Percentiles rank a stretch among this genome's conserved stretches.
phyloP scores from a whole-genome alignment of 2,329 filamentous ascomycete genomes.

The Scytalidium sp. region DNA sequence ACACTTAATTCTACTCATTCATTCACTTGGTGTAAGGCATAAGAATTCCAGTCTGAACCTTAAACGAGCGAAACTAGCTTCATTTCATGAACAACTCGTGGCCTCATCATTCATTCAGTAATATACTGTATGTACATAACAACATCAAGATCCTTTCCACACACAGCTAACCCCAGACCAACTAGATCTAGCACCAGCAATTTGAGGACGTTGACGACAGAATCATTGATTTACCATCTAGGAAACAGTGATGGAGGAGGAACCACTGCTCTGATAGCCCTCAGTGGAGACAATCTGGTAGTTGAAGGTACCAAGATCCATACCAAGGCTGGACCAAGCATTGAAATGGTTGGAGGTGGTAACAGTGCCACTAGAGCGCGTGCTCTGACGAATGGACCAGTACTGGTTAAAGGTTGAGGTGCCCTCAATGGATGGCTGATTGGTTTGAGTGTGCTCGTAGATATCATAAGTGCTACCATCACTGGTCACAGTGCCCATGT shows the following conservation, averaged over 20 bases:
- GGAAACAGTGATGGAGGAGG: constrained; percentile 38
- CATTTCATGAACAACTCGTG: too few relatives aligned
- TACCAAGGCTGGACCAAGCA: constrained; percentile 45
- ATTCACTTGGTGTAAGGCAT: too few relatives aligned
- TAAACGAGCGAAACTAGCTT: too few relatives aligned
- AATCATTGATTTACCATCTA: too few relatives aligned
- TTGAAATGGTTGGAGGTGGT: constrained; percentile 47
- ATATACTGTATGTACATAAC: too few relatives aligned
- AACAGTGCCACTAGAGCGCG: constrained; percentile 48
- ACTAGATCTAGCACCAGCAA: too few relatives aligned
- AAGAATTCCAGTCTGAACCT: too few relatives aligned
- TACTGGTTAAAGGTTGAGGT: constrained; percentile 49
- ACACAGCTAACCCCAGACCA: too few relatives aligned
- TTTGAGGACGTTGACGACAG: too few relatives aligned
- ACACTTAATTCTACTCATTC: too few relatives aligned
- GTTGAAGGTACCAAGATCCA: constrained; percentile 41
- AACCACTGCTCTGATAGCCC: constrained; percentile 48
- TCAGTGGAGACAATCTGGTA: constrained; percentile 55
- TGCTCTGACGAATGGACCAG: constrained; percentile 47
- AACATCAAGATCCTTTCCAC: too few relatives aligned
- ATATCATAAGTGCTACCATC: constrained; percentile 51
- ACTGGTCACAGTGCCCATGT: constrained; percentile 45
- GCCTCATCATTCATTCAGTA: too few relatives aligned
- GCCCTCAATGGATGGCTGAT: constrained; percentile 23
- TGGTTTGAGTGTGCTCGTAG: constrained; percentile 20